These are phyloP conservation scores for Camellia lanceoleosa DNA, from an alignment of 148 eudicot species.

Conservation along the genomic window DNA sequence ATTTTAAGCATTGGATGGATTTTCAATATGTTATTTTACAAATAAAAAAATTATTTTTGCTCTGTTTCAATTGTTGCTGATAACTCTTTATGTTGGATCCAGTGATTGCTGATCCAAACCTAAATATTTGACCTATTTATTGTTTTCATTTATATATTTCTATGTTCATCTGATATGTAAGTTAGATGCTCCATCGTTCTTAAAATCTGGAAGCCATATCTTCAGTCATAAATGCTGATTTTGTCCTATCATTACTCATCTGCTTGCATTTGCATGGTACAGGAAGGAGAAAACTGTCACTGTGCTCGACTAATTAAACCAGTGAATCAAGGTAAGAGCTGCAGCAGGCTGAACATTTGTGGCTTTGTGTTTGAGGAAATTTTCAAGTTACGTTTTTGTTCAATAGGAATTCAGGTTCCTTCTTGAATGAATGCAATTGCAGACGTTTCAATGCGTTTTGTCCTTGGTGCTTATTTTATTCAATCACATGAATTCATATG, in stretches of 20 bases:
- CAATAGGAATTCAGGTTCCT: neutral
- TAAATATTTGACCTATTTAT: neutral
- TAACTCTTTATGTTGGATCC: no score
- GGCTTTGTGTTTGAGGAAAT: neutral
- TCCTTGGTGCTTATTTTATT: neutral
- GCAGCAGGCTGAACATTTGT: neutral
- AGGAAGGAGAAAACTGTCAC: constrained; percentile 46
- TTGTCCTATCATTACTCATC: neutral
- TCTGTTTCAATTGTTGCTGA: no score
- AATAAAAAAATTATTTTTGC: no score
- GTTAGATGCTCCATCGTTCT: neutral
- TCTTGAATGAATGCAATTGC: neutral
- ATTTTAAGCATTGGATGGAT: no score
- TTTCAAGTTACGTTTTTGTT: neutral
- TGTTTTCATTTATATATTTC: no score
- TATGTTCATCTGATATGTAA: no score
- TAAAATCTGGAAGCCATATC: neutral
- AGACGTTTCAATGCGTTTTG: neutral
- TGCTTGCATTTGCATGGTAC: constrained; percentile 20
- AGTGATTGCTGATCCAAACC: neutral
- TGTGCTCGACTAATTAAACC: constrained; percentile 58
- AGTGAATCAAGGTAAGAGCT: constrained; percentile 41
- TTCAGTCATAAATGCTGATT: neutral
- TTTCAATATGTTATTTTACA: no score
- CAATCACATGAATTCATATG: neutral